Conservation (phyloP, 768 basidiomycete genomes). For the Harrya chromipes region DNA sequence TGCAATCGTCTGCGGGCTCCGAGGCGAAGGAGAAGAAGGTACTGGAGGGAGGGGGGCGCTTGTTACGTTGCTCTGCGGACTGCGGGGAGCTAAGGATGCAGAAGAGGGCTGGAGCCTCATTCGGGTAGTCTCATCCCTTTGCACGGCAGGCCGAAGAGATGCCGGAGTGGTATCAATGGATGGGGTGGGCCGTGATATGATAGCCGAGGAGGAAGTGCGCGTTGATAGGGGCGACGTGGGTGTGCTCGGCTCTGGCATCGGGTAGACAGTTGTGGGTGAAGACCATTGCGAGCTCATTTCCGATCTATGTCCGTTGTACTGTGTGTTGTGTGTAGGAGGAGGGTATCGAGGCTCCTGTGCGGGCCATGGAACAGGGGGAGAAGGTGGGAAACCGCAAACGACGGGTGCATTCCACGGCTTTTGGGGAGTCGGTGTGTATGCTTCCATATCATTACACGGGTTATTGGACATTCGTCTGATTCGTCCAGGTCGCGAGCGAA, state of each 20-base stretch:
- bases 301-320: neutral
- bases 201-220: neutral
- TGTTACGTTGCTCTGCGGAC: neutral
- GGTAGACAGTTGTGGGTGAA: neutral
- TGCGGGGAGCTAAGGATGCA: neutral
- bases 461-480: neutral
- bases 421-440: neutral
- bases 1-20: neutral
- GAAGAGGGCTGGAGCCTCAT: neutral
- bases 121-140: neutral
- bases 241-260: neutral
- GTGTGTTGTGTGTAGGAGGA: constrained; percentile 2
- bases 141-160: constrained; percentile 4
- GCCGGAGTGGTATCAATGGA: neutral
- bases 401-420: constrained; percentile 1
- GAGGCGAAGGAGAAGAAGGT: neutral
- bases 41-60: neutral
- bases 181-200: neutral
- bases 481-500: neutral
- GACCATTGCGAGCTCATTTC: neutral
- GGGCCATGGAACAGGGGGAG: neutral
- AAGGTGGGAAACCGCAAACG: neutral
- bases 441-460: neutral
- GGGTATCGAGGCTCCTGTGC: constrained; percentile 6
- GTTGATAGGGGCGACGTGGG: neutral